Evolutionary conservation across 2,329 filamentous ascomycete species (phyloP), one percentile per base, ranked within the genome.

Genomic region (Thermothelomyces thermophilus): DNA sequence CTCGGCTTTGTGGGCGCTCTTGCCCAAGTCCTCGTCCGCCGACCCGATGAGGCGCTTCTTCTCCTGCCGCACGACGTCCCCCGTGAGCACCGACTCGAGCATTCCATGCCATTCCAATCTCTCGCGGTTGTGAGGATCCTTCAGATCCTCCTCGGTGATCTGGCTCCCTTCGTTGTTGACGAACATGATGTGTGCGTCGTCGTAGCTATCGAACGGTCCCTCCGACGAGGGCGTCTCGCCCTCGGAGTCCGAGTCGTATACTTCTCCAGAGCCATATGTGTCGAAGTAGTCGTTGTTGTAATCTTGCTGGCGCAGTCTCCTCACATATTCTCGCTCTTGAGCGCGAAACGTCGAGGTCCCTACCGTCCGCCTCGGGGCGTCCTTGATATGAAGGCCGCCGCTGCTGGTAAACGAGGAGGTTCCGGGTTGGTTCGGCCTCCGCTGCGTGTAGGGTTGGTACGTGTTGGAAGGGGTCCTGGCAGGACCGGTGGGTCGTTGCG

Each of bases 81-180:
- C 93, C 1, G 90, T 96, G 58, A 98, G 72, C 3, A 98, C 93
- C 13, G 91, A 94, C 52, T 91, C 88, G 50, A 98, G 72, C 93
- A 98, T 98, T 3, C 89, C 89, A 69, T 98, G 90, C 93, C 93
- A 98, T 69, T 98, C 93, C 20, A 98, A 74, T 39, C 91, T 78
- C 68, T 97, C 93, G 54, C 90, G 79, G 63, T 90, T 96, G 56
- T 84, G 82, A 1, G 90, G 87, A 60, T 96, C 87, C 66, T 87
- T 86, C 46, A 97, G 69, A 66, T 98, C 93, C 62, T 97, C 93
- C 20, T 88, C 77, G 3, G 88, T 93, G 1, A 90, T 90, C 61
- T 93, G 87, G 57, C 89, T 80, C 58, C 93, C 86, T 61, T 96
- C 89, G 62, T 91, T 90, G 51, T 88, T 87, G 63, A 95, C 90